A percentile compares a stretch with the other conserved stretches of the same genome.
phyloP scores from a whole-genome alignment of 2,329 filamentous ascomycete genomes.

The Clonostachys byssicola region DNA sequence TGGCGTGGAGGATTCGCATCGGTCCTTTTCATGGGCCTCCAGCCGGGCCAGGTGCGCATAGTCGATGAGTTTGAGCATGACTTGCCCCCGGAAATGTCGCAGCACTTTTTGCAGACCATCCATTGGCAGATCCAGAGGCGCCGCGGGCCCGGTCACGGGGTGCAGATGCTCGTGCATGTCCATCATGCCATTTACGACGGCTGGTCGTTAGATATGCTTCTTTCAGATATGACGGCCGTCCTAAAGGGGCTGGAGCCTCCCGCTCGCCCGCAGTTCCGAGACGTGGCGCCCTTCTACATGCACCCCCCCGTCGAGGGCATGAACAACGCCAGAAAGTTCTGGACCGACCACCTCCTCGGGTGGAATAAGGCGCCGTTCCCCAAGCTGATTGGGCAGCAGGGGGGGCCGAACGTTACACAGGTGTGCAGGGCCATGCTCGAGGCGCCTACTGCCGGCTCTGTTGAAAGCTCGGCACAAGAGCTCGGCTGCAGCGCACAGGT shows the following conservation, averaged over 20 bases:
- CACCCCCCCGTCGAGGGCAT: constrained; percentile 10
- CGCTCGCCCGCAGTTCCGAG: constrained; percentile 53
- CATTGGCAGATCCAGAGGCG: background rate
- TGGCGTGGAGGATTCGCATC: constrained; percentile 28
- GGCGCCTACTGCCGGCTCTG: background rate
- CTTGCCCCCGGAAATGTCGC: background rate
- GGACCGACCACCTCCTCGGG: constrained; percentile 61
- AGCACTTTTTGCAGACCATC: background rate
- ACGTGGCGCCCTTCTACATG: constrained; percentile 48
- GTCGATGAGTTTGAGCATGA: background rate
- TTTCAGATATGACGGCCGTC: constrained; percentile 59
- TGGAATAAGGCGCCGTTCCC: constrained; percentile 53
- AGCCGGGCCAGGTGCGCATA: background rate
- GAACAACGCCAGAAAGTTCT: constrained; percentile 46
- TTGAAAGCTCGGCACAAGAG: constrained; percentile 25
- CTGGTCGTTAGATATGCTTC: constrained; percentile 80
- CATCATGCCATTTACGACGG: constrained; percentile 89
- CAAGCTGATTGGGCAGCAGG: constrained; percentile 26
- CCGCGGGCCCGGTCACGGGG: background rate
- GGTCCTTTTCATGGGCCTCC: constrained; percentile 53
- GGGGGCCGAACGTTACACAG: constrained; percentile 15
- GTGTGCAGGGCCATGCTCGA: constrained; percentile 14
- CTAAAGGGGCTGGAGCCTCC: constrained; percentile 23
- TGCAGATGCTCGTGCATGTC: constrained; percentile 45
- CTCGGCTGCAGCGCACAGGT: constrained; percentile 60